phyloP scores from a whole-genome alignment of 2,329 filamentous ascomycete species.

The Xylaria sp. region DNA sequence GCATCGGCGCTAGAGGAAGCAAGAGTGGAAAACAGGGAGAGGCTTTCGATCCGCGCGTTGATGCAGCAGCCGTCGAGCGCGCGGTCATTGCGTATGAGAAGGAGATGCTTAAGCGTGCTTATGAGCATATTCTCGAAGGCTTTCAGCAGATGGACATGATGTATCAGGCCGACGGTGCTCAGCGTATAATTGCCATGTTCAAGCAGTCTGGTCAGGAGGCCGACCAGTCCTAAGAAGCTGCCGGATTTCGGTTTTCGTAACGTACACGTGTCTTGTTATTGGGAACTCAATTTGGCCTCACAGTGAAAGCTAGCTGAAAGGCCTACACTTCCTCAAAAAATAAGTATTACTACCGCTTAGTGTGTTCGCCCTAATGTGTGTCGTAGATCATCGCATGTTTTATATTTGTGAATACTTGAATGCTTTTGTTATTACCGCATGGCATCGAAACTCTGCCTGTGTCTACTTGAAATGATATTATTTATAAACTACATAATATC shows the following conservation, averaged over 20 bases:
- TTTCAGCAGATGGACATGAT: slow-evolving; percentile 26
- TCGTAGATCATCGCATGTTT: no score
- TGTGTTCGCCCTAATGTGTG: no score
- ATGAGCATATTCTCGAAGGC: slow-evolving; percentile 25
- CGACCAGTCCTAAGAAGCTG: not conserved
- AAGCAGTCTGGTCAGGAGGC: slow-evolving; percentile 6
- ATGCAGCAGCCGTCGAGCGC: slow-evolving; percentile 28
- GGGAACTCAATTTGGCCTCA: no score
- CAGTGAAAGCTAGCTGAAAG: no score
- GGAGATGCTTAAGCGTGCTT: slow-evolving; percentile 26
- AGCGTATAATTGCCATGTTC: slow-evolving; percentile 33
- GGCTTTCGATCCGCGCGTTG: not conserved
- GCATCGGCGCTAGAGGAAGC: no score
- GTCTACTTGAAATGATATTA: no score
- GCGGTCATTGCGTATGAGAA: slow-evolving; percentile 30
- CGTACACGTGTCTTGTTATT: not conserved
- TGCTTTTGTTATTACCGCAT: no score
- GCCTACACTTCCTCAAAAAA: no score
- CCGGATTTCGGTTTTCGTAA: not conserved
- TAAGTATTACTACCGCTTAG: no score
- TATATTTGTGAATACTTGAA: no score
- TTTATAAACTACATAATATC: no score
- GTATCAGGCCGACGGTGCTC: slow-evolving; percentile 24
- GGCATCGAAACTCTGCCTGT: no score
- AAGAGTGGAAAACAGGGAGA: not conserved